phyloP scores from a whole-genome alignment of 2,329 filamentous ascomycete species.

The Podosphaera xanthii region DNA sequence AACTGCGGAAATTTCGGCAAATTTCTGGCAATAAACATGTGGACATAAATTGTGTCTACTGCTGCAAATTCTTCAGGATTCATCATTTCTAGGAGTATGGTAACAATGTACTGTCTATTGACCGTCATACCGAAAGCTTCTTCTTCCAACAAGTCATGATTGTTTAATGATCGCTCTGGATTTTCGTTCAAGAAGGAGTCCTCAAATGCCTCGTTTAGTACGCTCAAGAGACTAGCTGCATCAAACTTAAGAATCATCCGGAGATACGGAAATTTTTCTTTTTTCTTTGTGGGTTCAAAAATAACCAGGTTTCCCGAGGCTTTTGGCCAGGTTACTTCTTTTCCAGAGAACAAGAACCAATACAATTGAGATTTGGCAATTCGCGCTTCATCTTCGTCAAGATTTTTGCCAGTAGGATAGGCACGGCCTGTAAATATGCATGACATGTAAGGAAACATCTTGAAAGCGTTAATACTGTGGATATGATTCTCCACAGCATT shows the following conservation, averaged over 20 bases:
- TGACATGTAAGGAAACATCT: slow-evolving; percentile 85
- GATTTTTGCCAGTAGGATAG: slow-evolving; percentile 65
- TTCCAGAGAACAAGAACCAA: slow-evolving; percentile 79
- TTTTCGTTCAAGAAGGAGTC: slow-evolving; percentile 78
- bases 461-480: slow-evolving; percentile 51
- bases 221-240: slow-evolving; percentile 77
- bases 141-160: slow-evolving; percentile 33
- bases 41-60: slow-evolving; percentile 76
- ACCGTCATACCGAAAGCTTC: slow-evolving; percentile 48
- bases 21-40: slow-evolving; percentile 96
- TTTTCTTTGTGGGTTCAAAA: slow-evolving; percentile 33
- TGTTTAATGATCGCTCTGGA: slow-evolving; percentile 27
- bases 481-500: slow-evolving; percentile 27
- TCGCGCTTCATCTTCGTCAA: slow-evolving; percentile 48
- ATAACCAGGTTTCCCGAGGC: slow-evolving; percentile 35
- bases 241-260: slow-evolving; percentile 71
- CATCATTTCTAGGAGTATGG: slow-evolving; percentile 82
- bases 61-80: slow-evolving; percentile 48
- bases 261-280: slow-evolving; percentile 47
- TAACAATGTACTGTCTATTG: slow-evolving; percentile 79
- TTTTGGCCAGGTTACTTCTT: slow-evolving; percentile 51
- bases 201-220: slow-evolving; percentile 92
- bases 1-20: slow-evolving; percentile 94
- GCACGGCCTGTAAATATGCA: slow-evolving; percentile 72
- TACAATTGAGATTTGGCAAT: slow-evolving; percentile 76